Conservation (phyloP, 2,329 filamentous ascomycete genomes). For the Ophiostoma populinum region DNA sequence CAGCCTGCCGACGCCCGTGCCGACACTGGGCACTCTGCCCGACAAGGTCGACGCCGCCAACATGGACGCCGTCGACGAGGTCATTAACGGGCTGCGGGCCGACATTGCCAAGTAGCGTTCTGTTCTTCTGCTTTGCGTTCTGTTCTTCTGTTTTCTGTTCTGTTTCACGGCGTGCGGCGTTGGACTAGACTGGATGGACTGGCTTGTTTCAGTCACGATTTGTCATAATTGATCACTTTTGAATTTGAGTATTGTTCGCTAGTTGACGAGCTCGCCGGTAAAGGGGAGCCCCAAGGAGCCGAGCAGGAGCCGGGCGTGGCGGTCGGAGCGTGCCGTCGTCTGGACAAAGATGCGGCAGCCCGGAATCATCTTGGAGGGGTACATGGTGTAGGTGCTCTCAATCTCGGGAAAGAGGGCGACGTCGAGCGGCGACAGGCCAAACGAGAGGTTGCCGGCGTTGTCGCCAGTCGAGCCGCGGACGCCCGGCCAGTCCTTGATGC, state of each 20-base stretch:
- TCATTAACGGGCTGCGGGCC: constrained; percentile 52
- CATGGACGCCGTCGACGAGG: constrained; percentile 69
- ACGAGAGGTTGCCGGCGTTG: constrained; percentile 69
- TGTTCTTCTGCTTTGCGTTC: neutral
- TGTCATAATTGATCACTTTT: neutral
- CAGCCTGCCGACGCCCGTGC: constrained; percentile 4
- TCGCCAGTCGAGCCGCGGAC: constrained; percentile 54
- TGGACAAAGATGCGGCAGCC: constrained; percentile 71
- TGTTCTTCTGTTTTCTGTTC: constrained; percentile 1
- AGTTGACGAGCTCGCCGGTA: constrained; percentile 32
- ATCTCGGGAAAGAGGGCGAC: constrained; percentile 84
- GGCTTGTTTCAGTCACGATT: neutral
- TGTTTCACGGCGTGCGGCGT: constrained; percentile 5
- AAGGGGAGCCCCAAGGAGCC: constrained; percentile 63
- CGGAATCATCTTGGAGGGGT: constrained; percentile 56
- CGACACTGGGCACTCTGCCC: constrained; percentile 33
- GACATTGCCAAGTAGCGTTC: constrained; percentile 16
- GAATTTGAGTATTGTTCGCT: neutral
- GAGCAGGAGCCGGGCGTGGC: constrained; percentile 64
- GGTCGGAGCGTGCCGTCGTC: constrained; percentile 70
- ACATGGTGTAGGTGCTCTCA: constrained; percentile 70
- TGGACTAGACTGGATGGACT: neutral
- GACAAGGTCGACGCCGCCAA: constrained; percentile 58
- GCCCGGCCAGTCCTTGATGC: constrained; percentile 91
- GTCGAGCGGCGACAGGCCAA: constrained; percentile 60